Evolutionary conservation across 169 alveolate species (phyloP).

Genomic region (Blepharisma undulans): DNA sequence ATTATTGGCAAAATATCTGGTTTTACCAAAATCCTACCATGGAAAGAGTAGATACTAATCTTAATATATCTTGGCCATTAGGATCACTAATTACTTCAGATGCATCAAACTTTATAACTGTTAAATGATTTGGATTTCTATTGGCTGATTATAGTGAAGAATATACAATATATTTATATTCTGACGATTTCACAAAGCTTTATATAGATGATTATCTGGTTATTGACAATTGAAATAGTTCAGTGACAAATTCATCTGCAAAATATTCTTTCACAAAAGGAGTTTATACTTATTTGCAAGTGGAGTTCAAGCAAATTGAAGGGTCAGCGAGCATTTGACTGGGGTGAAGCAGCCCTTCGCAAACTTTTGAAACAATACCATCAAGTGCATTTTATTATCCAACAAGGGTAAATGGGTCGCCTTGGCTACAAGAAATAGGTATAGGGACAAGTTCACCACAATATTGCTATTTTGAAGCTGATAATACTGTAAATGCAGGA

Average conservation of each 20-base stretch:
- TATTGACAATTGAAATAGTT: slow-evolving; percentile 65
- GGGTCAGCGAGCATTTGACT: slow-evolving; percentile 57
- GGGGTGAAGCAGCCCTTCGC: slow-evolving; percentile 62
- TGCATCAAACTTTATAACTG: slow-evolving; percentile 67
- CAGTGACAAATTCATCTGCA: slow-evolving; percentile 55
- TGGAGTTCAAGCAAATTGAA: slow-evolving; percentile 68
- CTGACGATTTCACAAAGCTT: slow-evolving; percentile 72
- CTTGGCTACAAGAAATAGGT: slow-evolving; percentile 52
- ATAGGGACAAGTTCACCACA: slow-evolving; percentile 52
- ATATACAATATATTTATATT: slow-evolving; percentile 59
- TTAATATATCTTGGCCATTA: slow-evolving; percentile 67
- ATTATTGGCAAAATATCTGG: slow-evolving; percentile 32
- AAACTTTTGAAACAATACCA: slow-evolving; percentile 62
- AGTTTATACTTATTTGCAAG: slow-evolving; percentile 53
- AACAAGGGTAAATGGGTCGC: slow-evolving; percentile 52
- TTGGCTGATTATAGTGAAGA: slow-evolving; percentile 58
- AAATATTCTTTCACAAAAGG: slow-evolving; percentile 43
- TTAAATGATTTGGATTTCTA: slow-evolving; percentile 62
- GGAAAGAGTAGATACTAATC: neutral
- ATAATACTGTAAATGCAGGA: slow-evolving; percentile 61
- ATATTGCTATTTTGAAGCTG: slow-evolving; percentile 56
- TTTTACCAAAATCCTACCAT: neutral
- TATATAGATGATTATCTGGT: slow-evolving; percentile 57
- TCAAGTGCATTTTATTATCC: slow-evolving; percentile 58
- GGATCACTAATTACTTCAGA: slow-evolving; percentile 49